These are phyloP conservation scores for Elongisporangium prolatum DNA, from an alignment of 352 stramenopile genomes.

Conservation along the genomic window DNA sequence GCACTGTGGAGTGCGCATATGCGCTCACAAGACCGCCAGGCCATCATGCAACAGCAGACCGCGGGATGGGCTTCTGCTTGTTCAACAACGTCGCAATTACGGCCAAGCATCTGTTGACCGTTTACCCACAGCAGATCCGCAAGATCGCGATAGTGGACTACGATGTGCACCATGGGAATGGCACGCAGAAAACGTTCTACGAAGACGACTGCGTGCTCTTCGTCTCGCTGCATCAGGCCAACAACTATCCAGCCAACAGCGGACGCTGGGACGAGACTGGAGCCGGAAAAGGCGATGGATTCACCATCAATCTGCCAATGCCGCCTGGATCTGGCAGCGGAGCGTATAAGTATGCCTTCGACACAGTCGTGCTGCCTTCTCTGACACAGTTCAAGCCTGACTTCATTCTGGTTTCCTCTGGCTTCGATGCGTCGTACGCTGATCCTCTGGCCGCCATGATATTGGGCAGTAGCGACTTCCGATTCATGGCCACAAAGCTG, in stretches of 20 bases:
- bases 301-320: constrained; percentile 87
- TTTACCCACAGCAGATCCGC: constrained; percentile 68
- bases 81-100: constrained; percentile 74
- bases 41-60: constrained; percentile 52
- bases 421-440: constrained; percentile 74
- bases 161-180: constrained; percentile 96
- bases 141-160: constrained; percentile 94
- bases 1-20: constrained; percentile 41
- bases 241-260: constrained; percentile 74
- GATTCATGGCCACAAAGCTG: constrained; percentile 58
- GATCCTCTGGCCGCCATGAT: constrained; percentile 86
- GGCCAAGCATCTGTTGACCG: constrained; percentile 34
- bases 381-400: constrained; percentile 70
- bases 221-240: constrained; percentile 74
- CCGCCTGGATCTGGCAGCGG: constrained; percentile 64
- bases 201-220: constrained; percentile 71
- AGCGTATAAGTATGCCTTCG: constrained; percentile 71
- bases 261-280: constrained; percentile 41
- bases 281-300: constrained; percentile 26
- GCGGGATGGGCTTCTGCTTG: constrained; percentile 69
- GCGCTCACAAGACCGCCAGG: constrained; percentile 65
- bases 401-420: constrained; percentile 73
- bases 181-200: constrained; percentile 90
- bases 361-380: constrained; percentile 58
- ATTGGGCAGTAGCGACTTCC: constrained; percentile 66